Evolutionary conservation across 2,329 filamentous ascomycete species (phyloP).

Genomic region (Colletotrichum sp.): DNA sequence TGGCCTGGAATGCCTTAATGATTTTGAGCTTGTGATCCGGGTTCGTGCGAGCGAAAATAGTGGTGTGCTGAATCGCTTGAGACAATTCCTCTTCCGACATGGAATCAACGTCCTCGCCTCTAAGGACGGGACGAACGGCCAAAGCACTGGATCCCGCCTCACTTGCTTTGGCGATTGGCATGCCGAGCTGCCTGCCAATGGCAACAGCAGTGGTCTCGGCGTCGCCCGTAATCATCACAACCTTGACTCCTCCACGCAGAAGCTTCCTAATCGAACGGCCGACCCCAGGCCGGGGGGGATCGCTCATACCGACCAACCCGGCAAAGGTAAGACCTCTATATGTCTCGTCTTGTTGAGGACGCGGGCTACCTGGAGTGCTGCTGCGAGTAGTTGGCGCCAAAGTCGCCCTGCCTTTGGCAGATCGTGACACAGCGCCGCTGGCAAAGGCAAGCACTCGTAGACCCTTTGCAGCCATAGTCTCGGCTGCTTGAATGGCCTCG

Average conservation of each 20-base stretch:
- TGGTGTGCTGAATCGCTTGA: slow-evolving; percentile 84
- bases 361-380: slow-evolving; percentile 51
- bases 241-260: slow-evolving; percentile 92
- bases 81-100: slow-evolving; percentile 89
- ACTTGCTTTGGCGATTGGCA: slow-evolving; percentile 71
- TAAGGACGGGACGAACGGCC: slow-evolving; percentile 74
- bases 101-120: slow-evolving; percentile 89
- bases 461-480: slow-evolving; percentile 86
- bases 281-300: slow-evolving; percentile 90
- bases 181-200: slow-evolving; percentile 93
- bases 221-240: slow-evolving; percentile 99
- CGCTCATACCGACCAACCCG: slow-evolving; percentile 95
- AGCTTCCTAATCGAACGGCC: slow-evolving; percentile 86
- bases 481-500: slow-evolving; percentile 79
- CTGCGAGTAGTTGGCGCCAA: slow-evolving; percentile 46
- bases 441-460: slow-evolving; percentile 92
- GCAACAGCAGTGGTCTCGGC: slow-evolving; percentile 93
- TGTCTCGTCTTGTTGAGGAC: slow-evolving; percentile 56
- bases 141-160: slow-evolving; percentile 59
- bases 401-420: slow-evolving; percentile 44
- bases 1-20: slow-evolving; percentile 85
- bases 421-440: slow-evolving; percentile 71
- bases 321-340: slow-evolving; percentile 89
- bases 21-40: slow-evolving; percentile 99
- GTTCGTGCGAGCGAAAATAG: slow-evolving; percentile 94